Base-by-base conservation (phyloP, 2,329 filamentous ascomycete genomes). In the Curvularia eragrostidis region DNA sequence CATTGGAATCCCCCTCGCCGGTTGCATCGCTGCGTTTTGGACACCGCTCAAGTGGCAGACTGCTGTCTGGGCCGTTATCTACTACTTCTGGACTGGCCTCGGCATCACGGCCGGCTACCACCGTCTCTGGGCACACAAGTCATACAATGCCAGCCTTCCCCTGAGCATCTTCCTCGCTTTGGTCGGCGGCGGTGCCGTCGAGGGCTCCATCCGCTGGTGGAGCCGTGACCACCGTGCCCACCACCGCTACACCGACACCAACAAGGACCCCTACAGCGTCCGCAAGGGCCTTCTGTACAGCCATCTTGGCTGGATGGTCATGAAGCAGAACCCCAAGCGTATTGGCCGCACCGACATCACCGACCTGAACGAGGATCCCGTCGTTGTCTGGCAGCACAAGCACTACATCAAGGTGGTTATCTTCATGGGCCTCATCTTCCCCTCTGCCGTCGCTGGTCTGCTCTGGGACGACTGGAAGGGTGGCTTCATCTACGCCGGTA, bases 81-180 rank as follows among this genome's bases (percentile, higher is more conserved):
- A 95, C 81, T 96, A 96, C 79, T 93, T 92, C 82, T 89, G 89
- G 83, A 92, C 91, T 48, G 84, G 91, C 74, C 82, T 95, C 50
- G 91, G 91, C 58, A 78, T 77, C 56, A 77, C 76, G 7, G 75
- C 76, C 19, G 75, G 75, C 21, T 91, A 91, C 77, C 89, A 95
- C 74, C 87, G 91, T 80, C 85, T 95, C 47, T 96, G 91, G 91
- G 74, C 75, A 53, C 81, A 83, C 73, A 80, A 77, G 61, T 81
- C 79, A 1, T 83, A 81, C 72, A 78, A 77, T 42, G 81, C 80
- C 12, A 62, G 65, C 12, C 61, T 74, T 1, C 79, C 79, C n/a
- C 68, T 83, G 53, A 77, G 78, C 70, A 72, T 83, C 60, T 83
- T 80, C 72, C 75, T 83, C 56, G 81, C 81, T 30, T 76, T 75